phyloP scores from a whole-genome alignment of 2,329 filamentous ascomycete species.

The Thielaviopsis ethacetica region DNA sequence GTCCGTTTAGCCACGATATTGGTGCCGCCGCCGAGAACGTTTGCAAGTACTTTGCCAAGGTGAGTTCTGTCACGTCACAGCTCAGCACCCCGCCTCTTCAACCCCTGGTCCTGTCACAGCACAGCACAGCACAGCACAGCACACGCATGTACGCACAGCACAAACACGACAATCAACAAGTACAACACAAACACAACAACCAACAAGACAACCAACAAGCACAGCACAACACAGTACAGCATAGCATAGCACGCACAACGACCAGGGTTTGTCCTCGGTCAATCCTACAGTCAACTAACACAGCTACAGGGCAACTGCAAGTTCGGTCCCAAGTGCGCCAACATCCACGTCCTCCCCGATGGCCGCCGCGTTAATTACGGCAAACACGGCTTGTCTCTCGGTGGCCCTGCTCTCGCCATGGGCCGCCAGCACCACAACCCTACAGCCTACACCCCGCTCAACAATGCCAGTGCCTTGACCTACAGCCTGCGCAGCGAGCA shows the following conservation, averaged over 20 bases:
- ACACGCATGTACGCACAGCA: not conserved
- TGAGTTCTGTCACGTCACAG: conserved; percentile 23
- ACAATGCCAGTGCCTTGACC: conserved; percentile 51
- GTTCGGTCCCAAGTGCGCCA: conserved; percentile 93
- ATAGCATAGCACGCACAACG: not conserved
- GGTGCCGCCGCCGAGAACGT: conserved; percentile 71
- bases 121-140: too few species aligned
- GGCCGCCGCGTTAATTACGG: conserved; percentile 77
- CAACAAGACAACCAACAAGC: not conserved
- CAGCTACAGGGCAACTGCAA: conserved; percentile 78
- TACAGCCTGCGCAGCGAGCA: conserved; percentile 29
- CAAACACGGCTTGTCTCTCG: conserved; percentile 51
- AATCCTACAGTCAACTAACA: conserved; percentile 1
- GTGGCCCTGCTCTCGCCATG: conserved; percentile 39
- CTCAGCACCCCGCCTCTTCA: not conserved
- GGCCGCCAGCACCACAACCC: conserved; percentile 20
- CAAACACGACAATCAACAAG: not conserved
- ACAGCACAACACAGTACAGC: not conserved
- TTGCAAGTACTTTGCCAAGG: conserved; percentile 99
- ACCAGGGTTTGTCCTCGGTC: conserved; percentile 1
- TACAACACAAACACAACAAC: not conserved
- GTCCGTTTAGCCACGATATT: conserved; percentile 89
- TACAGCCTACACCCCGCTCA: conserved; percentile 38
- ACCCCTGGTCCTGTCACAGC: not conserved
- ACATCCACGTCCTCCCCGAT: conserved; percentile 88